phyloP scores from a whole-genome alignment of 805 yeast genomes.

The Cyberlindnera petersonii region DNA sequence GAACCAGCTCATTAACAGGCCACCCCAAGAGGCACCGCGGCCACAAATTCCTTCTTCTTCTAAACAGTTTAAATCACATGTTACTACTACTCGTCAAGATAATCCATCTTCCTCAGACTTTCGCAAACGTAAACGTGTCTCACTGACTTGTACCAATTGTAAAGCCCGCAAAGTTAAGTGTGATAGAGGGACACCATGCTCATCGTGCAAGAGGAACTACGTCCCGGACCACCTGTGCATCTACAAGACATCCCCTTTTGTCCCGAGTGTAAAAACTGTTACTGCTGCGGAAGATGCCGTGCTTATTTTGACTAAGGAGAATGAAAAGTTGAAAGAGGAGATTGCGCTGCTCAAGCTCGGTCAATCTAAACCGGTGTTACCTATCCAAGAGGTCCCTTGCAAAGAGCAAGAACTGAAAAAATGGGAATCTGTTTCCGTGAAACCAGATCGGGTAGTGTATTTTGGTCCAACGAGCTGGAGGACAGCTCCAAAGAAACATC shows the following conservation, averaged over 20 bases:
- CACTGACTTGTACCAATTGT: slow-evolving; percentile 24
- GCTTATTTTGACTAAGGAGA: slow-evolving; percentile 17
- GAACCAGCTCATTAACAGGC: too few species aligned
- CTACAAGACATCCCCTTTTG: slow-evolving; percentile 28
- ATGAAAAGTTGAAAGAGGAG: slow-evolving; percentile 16
- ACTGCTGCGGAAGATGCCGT: slow-evolving; percentile 13
- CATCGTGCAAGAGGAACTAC: slow-evolving; percentile 21
- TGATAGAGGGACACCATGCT: slow-evolving; percentile 26
- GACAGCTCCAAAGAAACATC: slow-evolving; percentile 10
- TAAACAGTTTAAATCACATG: too few species aligned
- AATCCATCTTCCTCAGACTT: too few species aligned
- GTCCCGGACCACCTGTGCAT: slow-evolving; percentile 25
- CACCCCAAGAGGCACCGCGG: too few species aligned
- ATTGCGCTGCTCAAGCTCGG: slow-evolving; percentile 11
- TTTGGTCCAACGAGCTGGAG: slow-evolving; percentile 26
- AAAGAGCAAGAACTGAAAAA: slow-evolving; percentile 6
- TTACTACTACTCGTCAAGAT: too few species aligned
- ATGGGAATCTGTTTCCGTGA: slow-evolving; percentile 8
- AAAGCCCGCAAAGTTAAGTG: slow-evolving; percentile 25
- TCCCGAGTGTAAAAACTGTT: slow-evolving; percentile 24
- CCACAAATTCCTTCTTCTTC: too few species aligned
- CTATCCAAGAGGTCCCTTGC: too few species aligned
- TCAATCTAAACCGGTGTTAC: background rate
- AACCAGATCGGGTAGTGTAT: slow-evolving; percentile 13
- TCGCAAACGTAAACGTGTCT: slow-evolving; percentile 10